Conservation (phyloP, 306 rosid species). For the Echinosophora koreensis region DNA sequence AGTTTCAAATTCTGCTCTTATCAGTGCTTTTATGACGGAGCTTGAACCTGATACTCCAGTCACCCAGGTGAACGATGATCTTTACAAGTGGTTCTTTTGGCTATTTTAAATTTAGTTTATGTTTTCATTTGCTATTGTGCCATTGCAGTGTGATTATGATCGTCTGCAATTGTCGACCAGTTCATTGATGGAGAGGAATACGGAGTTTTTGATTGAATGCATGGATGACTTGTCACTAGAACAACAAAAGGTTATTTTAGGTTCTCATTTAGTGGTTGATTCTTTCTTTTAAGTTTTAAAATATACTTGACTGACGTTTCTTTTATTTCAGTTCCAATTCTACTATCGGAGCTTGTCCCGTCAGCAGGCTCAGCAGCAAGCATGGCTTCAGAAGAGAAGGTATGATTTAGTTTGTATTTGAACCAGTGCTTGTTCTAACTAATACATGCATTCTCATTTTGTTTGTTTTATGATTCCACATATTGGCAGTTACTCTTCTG, state of each 20-base stretch:
- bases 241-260: slow-evolving; percentile 83
- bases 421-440: slow-evolving; percentile 24
- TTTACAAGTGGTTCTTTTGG: slow-evolving; percentile 10
- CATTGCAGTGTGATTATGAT: slow-evolving; percentile 86
- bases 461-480: slow-evolving; percentile 16
- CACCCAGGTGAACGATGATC: slow-evolving; percentile 70
- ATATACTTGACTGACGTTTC: slow-evolving; percentile 39
- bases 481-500: background rate
- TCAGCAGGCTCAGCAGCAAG: slow-evolving; percentile 97
- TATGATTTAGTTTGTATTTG: slow-evolving; percentile 36
- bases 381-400: slow-evolving; percentile 99
- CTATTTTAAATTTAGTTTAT: slow-evolving; percentile 33
- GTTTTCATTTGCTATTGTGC: slow-evolving; percentile 35
- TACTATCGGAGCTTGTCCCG: slow-evolving; percentile 83
- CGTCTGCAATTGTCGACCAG: slow-evolving; percentile 86
- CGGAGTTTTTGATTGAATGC: slow-evolving; percentile 93
- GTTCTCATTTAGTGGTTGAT: slow-evolving; percentile 27
- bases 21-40: slow-evolving; percentile 96
- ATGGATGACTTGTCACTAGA: slow-evolving; percentile 94
- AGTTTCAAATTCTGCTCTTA: slow-evolving; percentile 95
- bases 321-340: slow-evolving; percentile 79
- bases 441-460: background rate
- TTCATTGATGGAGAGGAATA: slow-evolving; percentile 91
- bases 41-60: slow-evolving; percentile 91
- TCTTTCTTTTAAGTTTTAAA: slow-evolving; percentile 13